These are phyloP conservation scores for Alternaria metachromatica DNA, from an alignment of 2,329 filamentous ascomycete genomes.

Conservation along the genomic window DNA sequence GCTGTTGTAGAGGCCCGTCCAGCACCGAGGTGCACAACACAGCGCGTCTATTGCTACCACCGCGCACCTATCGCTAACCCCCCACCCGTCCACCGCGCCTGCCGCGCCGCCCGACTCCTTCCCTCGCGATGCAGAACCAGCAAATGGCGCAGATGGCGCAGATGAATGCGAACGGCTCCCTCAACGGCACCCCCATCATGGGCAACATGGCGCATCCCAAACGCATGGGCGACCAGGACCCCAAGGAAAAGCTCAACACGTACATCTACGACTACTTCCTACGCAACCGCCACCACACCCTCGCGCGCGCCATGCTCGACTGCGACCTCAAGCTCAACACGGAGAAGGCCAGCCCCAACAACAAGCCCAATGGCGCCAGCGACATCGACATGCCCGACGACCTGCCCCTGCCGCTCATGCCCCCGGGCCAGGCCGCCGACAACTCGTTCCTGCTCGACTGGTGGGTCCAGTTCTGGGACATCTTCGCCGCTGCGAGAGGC, in stretches of 20 bases:
- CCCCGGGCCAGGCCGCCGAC: constrained; percentile 65
- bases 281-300: constrained; percentile 81
- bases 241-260: constrained; percentile 72
- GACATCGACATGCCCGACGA: constrained; percentile 85
- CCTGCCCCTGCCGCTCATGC: constrained; percentile 76
- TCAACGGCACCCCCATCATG: constrained; percentile 72
- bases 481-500: constrained; percentile 82
- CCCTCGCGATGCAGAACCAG: constrained; percentile 51
- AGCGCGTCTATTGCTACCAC: constrained; percentile 17
- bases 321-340: constrained; percentile 63
- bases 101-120: constrained; percentile 18
- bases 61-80: constrained; percentile 22
- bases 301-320: constrained; percentile 69
- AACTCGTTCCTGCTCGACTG: constrained; percentile 94
- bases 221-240: constrained; percentile 32
- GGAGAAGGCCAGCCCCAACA: constrained; percentile 68
- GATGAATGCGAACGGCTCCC: constrained; percentile 69
- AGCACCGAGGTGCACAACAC: constrained; percentile 37
- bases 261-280: constrained; percentile 94
- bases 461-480: constrained; percentile 98
- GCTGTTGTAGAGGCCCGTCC: constrained; percentile 31
- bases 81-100: constrained; percentile 25
- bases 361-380: constrained; percentile 70
- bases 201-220: constrained; percentile 59
- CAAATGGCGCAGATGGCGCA: constrained; percentile 69